Evolutionary conservation across 1,139 yeast species (phyloP).

Genomic region (Kluyveromyces sp.): DNA sequence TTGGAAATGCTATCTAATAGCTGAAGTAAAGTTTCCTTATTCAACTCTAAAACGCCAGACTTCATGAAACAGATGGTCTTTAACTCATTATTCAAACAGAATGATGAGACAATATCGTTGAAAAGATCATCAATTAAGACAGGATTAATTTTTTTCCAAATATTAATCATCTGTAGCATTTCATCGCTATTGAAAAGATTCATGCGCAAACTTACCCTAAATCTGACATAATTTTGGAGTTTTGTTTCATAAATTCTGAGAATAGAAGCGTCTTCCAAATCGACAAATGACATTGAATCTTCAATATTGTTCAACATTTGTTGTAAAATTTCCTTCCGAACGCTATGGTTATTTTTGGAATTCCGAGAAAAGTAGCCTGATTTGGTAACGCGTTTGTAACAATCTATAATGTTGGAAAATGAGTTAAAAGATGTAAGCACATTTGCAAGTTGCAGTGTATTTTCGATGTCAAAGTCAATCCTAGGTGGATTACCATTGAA

Average conservation of each 20-base stretch:
- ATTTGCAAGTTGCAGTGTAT: constrained; percentile 27
- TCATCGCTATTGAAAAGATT: constrained; percentile 15
- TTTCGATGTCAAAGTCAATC: constrained; percentile 14
- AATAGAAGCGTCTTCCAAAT: constrained; percentile 8
- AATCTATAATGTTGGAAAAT: constrained; percentile 18
- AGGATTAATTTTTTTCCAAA: constrained; percentile 20
- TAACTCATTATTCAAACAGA: constrained; percentile 15
- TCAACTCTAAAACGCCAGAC: background rate
- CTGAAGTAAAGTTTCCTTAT: background rate
- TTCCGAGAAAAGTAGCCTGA: constrained; percentile 8
- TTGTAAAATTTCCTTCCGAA: constrained; percentile 17
- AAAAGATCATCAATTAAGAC: constrained; percentile 19
- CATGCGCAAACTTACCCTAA: constrained; percentile 20
- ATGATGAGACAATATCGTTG: constrained; percentile 27
- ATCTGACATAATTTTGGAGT: constrained; percentile 20
- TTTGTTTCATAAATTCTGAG: constrained; percentile 11
- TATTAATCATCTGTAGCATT: constrained; percentile 16
- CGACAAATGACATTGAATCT: constrained; percentile 19
- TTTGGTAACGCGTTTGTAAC: constrained; percentile 11
- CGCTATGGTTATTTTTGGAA: constrained; percentile 8
- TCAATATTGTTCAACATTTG: constrained; percentile 26
- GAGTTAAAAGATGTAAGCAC: constrained; percentile 18
- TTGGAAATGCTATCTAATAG: constrained; percentile 14
- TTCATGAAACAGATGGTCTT: background rate
- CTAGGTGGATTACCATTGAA: constrained; percentile 11